These are phyloP conservation scores for Saprolegnia parasitica DNA, from an alignment of 352 stramenopile species.

Conservation along the genomic window DNA sequence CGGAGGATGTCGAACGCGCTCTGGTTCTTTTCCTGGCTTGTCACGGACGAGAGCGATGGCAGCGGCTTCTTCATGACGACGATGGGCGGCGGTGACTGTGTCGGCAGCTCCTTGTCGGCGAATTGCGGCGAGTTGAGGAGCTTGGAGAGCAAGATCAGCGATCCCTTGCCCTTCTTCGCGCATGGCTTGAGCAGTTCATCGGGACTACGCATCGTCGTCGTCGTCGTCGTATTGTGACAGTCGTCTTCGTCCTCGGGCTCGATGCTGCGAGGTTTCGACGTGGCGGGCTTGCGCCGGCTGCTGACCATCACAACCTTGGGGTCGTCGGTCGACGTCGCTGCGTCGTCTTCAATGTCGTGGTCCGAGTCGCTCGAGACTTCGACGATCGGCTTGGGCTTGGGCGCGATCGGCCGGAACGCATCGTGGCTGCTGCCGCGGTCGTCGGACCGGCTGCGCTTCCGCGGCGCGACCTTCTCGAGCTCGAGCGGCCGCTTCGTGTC, in stretches of 20 bases:
- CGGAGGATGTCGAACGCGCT: slow-evolving; percentile 80
- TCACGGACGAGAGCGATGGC: not conserved
- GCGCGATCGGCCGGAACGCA: slow-evolving; percentile 6
- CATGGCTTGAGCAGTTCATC: slow-evolving; percentile 6
- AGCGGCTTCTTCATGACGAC: slow-evolving; percentile 5
- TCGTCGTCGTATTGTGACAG: slow-evolving; percentile 2
- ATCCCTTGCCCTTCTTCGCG: slow-evolving; percentile 11
- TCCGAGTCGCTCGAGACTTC: slow-evolving; percentile 13
- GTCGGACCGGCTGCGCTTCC: slow-evolving; percentile 1
- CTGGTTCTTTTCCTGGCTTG: slow-evolving; percentile 25
- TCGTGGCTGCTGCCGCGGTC: slow-evolving; percentile 1
- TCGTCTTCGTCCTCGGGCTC: slow-evolving; percentile 14
- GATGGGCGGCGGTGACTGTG: slow-evolving; percentile 1
- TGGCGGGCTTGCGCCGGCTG: not conserved
- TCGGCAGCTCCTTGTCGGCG: slow-evolving; percentile 11
- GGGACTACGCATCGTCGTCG: not conserved
- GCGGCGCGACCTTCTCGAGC: not conserved
- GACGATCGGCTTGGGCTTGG: slow-evolving; percentile 12
- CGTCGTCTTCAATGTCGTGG: slow-evolving; percentile 4
- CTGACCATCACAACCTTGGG: not conserved
- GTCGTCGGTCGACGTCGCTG: not conserved
- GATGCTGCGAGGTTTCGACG: slow-evolving; percentile 14
- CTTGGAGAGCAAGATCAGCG: slow-evolving; percentile 26
- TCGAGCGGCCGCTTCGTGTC: slow-evolving; percentile 8
- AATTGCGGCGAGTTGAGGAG: slow-evolving; percentile 25